Evolutionary conservation across 176 grass and related monocot species (phyloP).

Genomic region (Rhynchospora pubera): DNA sequence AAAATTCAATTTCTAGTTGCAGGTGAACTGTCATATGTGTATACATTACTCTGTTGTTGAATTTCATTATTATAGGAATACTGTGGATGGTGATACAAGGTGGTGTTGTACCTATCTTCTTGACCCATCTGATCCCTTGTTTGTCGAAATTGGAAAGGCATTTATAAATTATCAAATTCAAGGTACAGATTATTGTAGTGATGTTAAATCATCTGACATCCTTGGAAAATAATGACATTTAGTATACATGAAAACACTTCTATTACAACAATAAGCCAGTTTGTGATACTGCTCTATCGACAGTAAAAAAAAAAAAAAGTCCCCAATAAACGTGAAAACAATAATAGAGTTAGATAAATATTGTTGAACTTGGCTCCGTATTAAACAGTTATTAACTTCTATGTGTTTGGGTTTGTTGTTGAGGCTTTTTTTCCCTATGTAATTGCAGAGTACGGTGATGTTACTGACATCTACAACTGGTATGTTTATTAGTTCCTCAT

Average conservation of each 20-base stretch:
- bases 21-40: slow-evolving; percentile 7
- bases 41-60: slow-evolving; percentile 18
- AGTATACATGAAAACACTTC: background rate
- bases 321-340: background rate
- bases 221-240: background rate
- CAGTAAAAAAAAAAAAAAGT: background rate
- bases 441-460: slow-evolving; percentile 78
- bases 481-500: slow-evolving; percentile 27
- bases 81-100: slow-evolving; percentile 68
- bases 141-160: slow-evolving; percentile 79
- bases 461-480: slow-evolving; percentile 95
- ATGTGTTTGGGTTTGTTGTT: background rate
- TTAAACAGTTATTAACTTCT: slow-evolving; percentile 7
- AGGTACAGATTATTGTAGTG: slow-evolving; percentile 37
- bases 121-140: slow-evolving; percentile 84
- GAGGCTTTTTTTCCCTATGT: slow-evolving; percentile 26
- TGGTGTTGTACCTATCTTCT: slow-evolving; percentile 99
- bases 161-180: slow-evolving; percentile 84
- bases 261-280: background rate
- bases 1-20: background rate
- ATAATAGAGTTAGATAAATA: background rate
- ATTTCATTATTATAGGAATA: slow-evolving; percentile 69
- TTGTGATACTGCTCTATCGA: background rate
- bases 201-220: slow-evolving; percentile 14
- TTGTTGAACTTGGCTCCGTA: background rate